phyloP scores from a whole-genome alignment of 2,329 filamentous ascomycete genomes.

The Aureobasidium subglaciale region DNA sequence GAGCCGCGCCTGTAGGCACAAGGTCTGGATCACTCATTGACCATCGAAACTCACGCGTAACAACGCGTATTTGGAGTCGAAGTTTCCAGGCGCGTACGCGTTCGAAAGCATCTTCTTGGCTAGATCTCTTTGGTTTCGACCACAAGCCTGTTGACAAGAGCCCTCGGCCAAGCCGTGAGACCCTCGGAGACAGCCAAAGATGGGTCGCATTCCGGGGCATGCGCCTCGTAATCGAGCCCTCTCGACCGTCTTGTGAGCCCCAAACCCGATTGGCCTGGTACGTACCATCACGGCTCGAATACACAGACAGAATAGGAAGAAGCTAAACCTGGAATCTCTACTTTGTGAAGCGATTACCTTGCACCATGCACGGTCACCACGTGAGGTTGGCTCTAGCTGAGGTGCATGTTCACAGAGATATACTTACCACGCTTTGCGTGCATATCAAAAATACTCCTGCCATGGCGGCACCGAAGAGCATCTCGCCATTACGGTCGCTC shows the following conservation, averaged over 20 bases:
- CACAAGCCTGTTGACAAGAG: too few relatives aligned
- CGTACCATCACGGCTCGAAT: neutral
- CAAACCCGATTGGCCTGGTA: neutral
- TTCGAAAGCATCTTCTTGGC: too few relatives aligned
- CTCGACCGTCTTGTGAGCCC: neutral
- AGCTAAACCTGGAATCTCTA: neutral
- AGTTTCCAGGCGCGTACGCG: too few relatives aligned
- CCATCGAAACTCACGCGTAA: too few relatives aligned
- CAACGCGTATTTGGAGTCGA: too few relatives aligned
- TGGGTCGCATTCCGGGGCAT: too few relatives aligned
- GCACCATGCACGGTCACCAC: neutral
- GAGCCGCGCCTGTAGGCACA: too few relatives aligned
- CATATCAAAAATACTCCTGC: neutral
- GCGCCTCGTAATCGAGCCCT: neutral
- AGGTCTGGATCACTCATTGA: too few relatives aligned
- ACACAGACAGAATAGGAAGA: neutral
- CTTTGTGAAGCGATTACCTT: neutral
- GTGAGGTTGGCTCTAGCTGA: neutral
- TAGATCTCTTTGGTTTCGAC: too few relatives aligned
- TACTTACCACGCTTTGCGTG: slow-evolving; percentile 3
- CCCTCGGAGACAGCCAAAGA: too few relatives aligned
- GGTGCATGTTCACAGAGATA: neutral
- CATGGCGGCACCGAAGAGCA: too few relatives aligned
- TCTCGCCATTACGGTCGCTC: neutral
- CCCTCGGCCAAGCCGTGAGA: too few relatives aligned